Percentiles rank a stretch among this genome's conserved stretches.
phyloP scores from a whole-genome alignment of 768 basidiomycete species.

The Lactifluus subvellereus region DNA sequence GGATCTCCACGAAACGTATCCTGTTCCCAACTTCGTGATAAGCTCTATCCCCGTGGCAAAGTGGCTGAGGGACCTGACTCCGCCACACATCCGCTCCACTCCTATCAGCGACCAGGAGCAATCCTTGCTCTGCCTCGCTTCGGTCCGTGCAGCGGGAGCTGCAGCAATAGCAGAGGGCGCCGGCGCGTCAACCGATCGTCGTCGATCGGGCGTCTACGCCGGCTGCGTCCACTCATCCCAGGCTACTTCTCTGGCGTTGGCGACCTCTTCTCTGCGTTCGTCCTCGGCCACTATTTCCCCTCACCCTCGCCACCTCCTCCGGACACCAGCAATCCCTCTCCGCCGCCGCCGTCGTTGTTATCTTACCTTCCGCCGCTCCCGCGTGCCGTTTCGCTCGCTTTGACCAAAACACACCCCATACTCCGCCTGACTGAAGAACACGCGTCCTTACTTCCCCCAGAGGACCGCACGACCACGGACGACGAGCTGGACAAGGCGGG shows the following conservation, averaged over 20 bases:
- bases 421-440: slow-evolving; percentile 51
- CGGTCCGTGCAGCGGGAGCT: too few species aligned
- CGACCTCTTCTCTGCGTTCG: too few species aligned
- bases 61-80: slow-evolving; percentile 43
- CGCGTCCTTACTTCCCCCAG: too few species aligned
- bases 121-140: too few species aligned
- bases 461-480: slow-evolving; percentile 45
- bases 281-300: too few species aligned
- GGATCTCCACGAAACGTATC: too few species aligned
- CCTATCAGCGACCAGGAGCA: too few species aligned
- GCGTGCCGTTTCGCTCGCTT: too few species aligned
- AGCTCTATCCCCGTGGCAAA: slow-evolving; percentile 72
- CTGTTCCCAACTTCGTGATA: slow-evolving; percentile 82
- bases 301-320: too few species aligned
- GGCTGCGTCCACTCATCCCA: slow-evolving; percentile 46
- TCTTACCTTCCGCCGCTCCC: slow-evolving; percentile 27
- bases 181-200: slow-evolving; percentile 4
- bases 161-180: slow-evolving; percentile 21
- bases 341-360: slow-evolving; percentile 35
- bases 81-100: too few species aligned
- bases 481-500: slow-evolving; percentile 67
- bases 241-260: slow-evolving; percentile 98
- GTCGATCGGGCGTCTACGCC: too few species aligned
- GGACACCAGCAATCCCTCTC: slow-evolving; percentile 72
- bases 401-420: slow-evolving; percentile 61